Percentiles rank a stretch among this genome's conserved stretches.
Evolutionary conservation across 495 filamentous ascomycete species (phyloP).

Genomic region (Xylaria bambusicola): DNA sequence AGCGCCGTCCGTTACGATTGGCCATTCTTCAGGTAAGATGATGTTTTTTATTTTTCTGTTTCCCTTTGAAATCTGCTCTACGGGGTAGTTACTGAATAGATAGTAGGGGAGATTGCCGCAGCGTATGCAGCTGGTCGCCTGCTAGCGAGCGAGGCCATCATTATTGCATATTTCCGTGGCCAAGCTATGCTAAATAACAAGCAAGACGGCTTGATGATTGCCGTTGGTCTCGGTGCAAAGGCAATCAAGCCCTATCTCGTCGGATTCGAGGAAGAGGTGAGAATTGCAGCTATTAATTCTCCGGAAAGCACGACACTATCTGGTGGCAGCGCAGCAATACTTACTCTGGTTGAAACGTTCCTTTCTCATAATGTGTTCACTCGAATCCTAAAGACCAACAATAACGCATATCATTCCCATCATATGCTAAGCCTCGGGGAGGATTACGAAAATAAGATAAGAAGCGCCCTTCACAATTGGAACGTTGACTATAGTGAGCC

Average conservation of each 20-base stretch:
- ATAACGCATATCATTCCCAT: conserved; percentile 61
- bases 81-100: no score
- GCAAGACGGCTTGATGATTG: conserved; percentile 36
- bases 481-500: no score
- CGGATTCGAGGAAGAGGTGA: conserved; percentile 6
- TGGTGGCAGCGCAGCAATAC: conserved; percentile 31
- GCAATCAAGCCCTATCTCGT: conserved; percentile 24
- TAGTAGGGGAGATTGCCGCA: conserved; percentile 54
- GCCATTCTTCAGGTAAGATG: conserved; percentile 42
- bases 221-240: conserved; percentile 27
- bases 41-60: no score
- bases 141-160: conserved; percentile 30
- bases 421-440: conserved; percentile 53
- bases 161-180: conserved; percentile 4
- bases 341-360: conserved; percentile 43
- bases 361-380: conserved; percentile 49
- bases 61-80: no score
- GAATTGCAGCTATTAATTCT: conserved; percentile 40
- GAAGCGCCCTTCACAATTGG: no score
- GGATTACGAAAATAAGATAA: conserved; percentile 30
- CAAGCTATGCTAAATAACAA: conserved; percentile 20
- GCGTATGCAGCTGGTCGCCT: conserved; percentile 47
- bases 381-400: conserved; percentile 37
- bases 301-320: conserved; percentile 35
- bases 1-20: conserved; percentile 33